These are phyloP conservation scores for Coemansia sp. DNA, from an alignment of 192 early-diverging fungal species.

Conservation along the genomic window DNA sequence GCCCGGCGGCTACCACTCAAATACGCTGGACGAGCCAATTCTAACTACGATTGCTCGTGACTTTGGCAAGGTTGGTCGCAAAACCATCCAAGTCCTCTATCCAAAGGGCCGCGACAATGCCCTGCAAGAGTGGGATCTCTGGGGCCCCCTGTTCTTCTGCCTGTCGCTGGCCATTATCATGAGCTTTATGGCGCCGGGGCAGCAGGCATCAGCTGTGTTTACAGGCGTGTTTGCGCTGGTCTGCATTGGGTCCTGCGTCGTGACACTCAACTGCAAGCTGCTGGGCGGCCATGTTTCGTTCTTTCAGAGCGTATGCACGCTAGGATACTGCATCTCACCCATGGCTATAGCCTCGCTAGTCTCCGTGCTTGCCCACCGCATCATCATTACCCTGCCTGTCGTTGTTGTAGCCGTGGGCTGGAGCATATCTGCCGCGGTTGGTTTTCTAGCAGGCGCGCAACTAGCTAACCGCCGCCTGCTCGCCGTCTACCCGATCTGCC, in stretches of 20 bases:
- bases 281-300: constrained; percentile 93
- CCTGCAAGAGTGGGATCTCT: constrained; percentile 76
- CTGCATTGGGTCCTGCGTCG: constrained; percentile 89
- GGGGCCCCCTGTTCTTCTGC: constrained; percentile 96
- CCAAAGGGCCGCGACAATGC: constrained; percentile 45
- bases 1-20: constrained; percentile 52
- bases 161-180: constrained; percentile 83
- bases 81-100: constrained; percentile 42
- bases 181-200: constrained; percentile 70
- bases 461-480: constrained; percentile 80
- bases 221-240: constrained; percentile 93
- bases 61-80: constrained; percentile 42
- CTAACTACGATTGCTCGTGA: constrained; percentile 78
- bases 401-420: constrained; percentile 79
- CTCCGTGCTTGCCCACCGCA: constrained; percentile 60
- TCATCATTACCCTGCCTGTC: constrained; percentile 72
- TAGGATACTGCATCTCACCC: constrained; percentile 97
- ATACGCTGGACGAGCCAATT: constrained; percentile 96
- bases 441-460: constrained; percentile 87
- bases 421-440: constrained; percentile 87
- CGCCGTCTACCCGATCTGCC: constrained; percentile 89
- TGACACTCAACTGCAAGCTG: constrained; percentile 94
- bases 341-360: constrained; percentile 78
- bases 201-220: constrained; percentile 84
- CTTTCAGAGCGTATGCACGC: constrained; percentile 93